A percentile compares a stretch with the other conserved stretches of the same genome.
phyloP scores from a whole-genome alignment of 83 land plant genomes.

The Diphasiastrum complanatum region DNA sequence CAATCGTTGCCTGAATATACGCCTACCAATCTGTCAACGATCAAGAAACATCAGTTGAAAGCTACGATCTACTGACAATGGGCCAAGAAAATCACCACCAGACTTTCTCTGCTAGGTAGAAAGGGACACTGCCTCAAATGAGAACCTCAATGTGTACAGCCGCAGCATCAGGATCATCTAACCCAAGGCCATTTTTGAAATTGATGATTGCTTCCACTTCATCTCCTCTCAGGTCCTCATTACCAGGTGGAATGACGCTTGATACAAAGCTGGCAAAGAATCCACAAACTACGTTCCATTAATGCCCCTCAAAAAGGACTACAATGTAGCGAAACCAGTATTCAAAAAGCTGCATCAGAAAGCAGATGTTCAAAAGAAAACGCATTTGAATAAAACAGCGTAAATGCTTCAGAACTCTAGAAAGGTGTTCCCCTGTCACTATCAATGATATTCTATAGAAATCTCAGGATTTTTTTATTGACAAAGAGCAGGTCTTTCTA shows the following conservation, averaged over 20 bases:
- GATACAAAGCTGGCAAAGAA: conserved; percentile 50
- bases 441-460: too few species aligned
- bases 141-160: conserved; percentile 92
- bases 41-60: background rate
- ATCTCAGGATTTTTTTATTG: too few species aligned
- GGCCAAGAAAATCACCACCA: conserved; percentile 1
- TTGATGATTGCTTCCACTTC: conserved; percentile 60
- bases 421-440: too few species aligned
- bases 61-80: background rate
- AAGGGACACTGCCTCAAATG: too few species aligned
- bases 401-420: background rate
- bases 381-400: background rate
- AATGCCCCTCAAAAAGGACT: too few species aligned
- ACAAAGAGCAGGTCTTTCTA: too few species aligned
- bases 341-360: too few species aligned
- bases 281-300: background rate
- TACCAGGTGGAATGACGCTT: conserved; percentile 71
- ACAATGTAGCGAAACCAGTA: too few species aligned
- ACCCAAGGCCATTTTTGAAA: conserved; percentile 73
- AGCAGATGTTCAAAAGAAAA: too few species aligned
- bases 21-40: conserved; percentile 70
- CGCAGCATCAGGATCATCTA: conserved; percentile 98
- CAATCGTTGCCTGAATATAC: conserved; percentile 76
- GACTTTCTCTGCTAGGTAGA: background rate
- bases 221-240: conserved; percentile 78